Percentiles rank a stretch among this genome's conserved stretches.
These are phyloP conservation scores for Saturnispora ahearnii DNA, from an alignment of 805 yeast species.

Conservation along the genomic window DNA sequence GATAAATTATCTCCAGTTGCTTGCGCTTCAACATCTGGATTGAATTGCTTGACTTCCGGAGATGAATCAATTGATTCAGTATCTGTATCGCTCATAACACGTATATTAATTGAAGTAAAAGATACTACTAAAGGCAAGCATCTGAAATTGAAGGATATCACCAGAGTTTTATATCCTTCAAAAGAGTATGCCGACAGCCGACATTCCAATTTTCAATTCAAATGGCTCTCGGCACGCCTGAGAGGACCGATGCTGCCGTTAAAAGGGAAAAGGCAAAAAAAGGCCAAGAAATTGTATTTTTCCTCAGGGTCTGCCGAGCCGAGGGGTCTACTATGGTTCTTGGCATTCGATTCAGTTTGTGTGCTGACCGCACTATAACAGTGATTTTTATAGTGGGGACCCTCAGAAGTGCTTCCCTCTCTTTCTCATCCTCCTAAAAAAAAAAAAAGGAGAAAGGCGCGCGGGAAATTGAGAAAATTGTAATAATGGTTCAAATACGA, in stretches of 20 bases:
- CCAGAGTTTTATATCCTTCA: too few relatives aligned
- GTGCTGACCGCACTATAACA: not conserved
- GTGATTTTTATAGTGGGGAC: slow-evolving; percentile 1
- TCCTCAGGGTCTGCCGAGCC: not conserved
- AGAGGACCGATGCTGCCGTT: not conserved
- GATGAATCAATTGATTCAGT: not conserved
- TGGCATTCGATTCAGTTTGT: not conserved
- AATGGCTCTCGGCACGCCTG: not conserved
- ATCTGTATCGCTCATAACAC: not conserved
- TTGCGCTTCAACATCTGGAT: slow-evolving; percentile 16
- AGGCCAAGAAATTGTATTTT: not conserved
- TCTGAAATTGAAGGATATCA: too few relatives aligned
- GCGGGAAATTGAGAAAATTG: too few relatives aligned
- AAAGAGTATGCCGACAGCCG: not conserved
- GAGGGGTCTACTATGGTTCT: not conserved
- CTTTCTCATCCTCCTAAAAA: not conserved
- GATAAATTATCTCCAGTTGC: slow-evolving; percentile 19
- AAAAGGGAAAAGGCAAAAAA: not conserved
- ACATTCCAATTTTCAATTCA: not conserved
- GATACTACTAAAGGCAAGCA: not conserved
- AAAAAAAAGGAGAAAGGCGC: too few relatives aligned
- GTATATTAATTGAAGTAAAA: not conserved
- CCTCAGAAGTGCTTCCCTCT: not conserved
- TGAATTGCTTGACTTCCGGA: not conserved
- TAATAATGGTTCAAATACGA: too few relatives aligned